Percentiles rank a stretch among this genome's conserved stretches.
Conservation (phyloP, 345 rosid genomes). For the Leavenworthia alabamica region DNA sequence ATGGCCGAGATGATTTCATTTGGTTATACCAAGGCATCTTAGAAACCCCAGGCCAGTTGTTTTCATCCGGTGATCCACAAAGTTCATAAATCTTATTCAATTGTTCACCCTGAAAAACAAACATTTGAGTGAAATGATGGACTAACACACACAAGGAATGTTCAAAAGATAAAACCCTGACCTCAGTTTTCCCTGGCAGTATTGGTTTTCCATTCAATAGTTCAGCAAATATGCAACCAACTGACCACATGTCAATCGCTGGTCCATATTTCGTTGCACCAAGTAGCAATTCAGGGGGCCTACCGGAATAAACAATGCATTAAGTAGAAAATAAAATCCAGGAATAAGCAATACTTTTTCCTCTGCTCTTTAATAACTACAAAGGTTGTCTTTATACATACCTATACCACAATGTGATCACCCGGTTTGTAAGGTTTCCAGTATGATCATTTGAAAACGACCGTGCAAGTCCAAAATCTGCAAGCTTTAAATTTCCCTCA, state of each 20-base stretch:
- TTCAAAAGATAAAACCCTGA: constrained; percentile 11
- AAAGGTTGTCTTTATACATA: constrained; percentile 25
- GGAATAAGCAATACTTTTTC: neutral
- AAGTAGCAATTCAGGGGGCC: constrained; percentile 96
- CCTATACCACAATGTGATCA: constrained; percentile 98
- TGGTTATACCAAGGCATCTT: constrained; percentile 54
- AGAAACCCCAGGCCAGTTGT: constrained; percentile 61
- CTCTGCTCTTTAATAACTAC: neutral
- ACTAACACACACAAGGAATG: neutral
- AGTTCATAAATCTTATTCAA: constrained; percentile 60
- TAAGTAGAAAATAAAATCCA: neutral
- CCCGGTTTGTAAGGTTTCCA: constrained; percentile 88
- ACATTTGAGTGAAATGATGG: neutral
- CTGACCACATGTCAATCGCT: constrained; percentile 97
- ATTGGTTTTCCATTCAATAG: constrained; percentile 85
- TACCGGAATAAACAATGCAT: constrained; percentile 21
- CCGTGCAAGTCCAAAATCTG: constrained; percentile 97
- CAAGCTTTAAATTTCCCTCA: constrained; percentile 91
- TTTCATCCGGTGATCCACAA: constrained; percentile 66
- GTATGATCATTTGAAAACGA: constrained; percentile 69
- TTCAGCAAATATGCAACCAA: constrained; percentile 95
- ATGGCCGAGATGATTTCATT: constrained; percentile 47
- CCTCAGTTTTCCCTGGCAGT: constrained; percentile 93
- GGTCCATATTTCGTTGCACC: constrained; percentile 95
- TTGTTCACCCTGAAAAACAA: constrained; percentile 44